Conservation (phyloP, 768 basidiomycete genomes). For the Harrya chromipes region DNA sequence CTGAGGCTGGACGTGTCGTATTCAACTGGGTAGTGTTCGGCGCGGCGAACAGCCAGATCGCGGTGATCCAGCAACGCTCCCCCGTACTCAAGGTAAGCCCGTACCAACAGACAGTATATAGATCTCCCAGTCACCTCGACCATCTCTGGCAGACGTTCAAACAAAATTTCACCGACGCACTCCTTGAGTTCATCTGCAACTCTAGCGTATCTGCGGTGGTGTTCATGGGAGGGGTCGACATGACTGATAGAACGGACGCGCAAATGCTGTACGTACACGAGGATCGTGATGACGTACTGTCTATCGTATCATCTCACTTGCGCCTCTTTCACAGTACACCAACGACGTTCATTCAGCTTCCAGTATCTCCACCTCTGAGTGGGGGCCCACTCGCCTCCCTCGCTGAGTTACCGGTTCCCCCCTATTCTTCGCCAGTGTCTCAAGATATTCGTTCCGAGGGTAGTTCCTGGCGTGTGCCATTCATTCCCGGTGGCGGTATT, state of each 20-base stretch:
- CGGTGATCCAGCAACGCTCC: constrained; percentile 75
- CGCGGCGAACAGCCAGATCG: constrained; percentile 43
- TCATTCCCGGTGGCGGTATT: constrained; percentile 78
- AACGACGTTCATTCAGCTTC: constrained; percentile 54
- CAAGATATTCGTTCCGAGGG: constrained; percentile 31
- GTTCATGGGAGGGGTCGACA: constrained; percentile 74
- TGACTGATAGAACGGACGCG: constrained; percentile 65
- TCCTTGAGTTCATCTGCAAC: constrained; percentile 54
- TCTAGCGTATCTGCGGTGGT: constrained; percentile 52
- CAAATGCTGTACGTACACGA: constrained; percentile 66
- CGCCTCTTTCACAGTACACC: constrained; percentile 46
- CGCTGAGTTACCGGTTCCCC: constrained; percentile 46
- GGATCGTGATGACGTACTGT: neutral
- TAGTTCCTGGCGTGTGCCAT: constrained; percentile 46
- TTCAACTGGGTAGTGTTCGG: constrained; percentile 55
- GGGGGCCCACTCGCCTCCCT: constrained; percentile 45
- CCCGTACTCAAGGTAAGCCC: constrained; percentile 67
- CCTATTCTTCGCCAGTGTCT: constrained; percentile 49
- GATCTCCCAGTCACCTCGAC: constrained; percentile 1
- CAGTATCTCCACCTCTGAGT: constrained; percentile 42
- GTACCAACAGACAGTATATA: neutral
- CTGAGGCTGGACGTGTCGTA: neutral
- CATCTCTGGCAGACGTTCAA: constrained; percentile 53
- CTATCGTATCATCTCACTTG: constrained; percentile 1
- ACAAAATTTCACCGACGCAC: constrained; percentile 55